Conservation (phyloP, 2,329 filamentous ascomycete genomes). For the Monosporascus sp. region DNA sequence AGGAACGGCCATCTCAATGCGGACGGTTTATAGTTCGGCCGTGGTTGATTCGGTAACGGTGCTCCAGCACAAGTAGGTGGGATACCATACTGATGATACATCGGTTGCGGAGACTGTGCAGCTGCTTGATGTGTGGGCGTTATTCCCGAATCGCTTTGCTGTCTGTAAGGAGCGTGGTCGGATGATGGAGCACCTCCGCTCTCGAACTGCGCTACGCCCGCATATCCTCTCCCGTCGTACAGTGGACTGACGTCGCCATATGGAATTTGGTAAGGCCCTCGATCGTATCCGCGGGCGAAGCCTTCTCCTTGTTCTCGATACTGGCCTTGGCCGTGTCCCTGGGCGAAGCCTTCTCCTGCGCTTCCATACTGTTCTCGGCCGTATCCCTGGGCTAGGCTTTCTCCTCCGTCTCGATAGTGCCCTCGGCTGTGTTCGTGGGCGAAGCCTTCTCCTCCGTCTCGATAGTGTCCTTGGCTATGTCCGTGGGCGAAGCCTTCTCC, state of each 20-base stretch:
- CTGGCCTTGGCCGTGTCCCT: not conserved
- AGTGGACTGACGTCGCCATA: not conserved
- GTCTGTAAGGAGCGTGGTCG: not conserved
- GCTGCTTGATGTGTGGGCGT: not conserved
- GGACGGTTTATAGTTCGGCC: conserved; percentile 17
- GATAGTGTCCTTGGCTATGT: too few species aligned
- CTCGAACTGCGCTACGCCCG: not conserved
- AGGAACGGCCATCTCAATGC: conserved; percentile 17
- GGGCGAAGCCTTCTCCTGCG: not conserved
- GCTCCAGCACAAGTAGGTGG: too few species aligned
- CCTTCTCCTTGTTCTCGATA: not conserved
- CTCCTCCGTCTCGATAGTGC: too few species aligned
- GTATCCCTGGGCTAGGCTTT: not conserved
- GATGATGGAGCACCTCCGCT: not conserved
- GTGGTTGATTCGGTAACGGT: not conserved
- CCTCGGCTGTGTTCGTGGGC: too few species aligned
- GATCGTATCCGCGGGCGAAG: not conserved
- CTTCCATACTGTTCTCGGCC: not conserved
- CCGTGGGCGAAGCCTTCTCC: not conserved
- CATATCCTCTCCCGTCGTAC: not conserved
- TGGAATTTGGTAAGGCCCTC: not conserved
- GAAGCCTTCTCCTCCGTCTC: too few species aligned
- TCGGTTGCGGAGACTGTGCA: not conserved
- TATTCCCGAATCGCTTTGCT: not conserved
- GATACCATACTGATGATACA: not conserved